Evolutionary conservation across 2,329 filamentous ascomycete genomes (phyloP).

Genomic region (Ascosphaera aggregata): DNA sequence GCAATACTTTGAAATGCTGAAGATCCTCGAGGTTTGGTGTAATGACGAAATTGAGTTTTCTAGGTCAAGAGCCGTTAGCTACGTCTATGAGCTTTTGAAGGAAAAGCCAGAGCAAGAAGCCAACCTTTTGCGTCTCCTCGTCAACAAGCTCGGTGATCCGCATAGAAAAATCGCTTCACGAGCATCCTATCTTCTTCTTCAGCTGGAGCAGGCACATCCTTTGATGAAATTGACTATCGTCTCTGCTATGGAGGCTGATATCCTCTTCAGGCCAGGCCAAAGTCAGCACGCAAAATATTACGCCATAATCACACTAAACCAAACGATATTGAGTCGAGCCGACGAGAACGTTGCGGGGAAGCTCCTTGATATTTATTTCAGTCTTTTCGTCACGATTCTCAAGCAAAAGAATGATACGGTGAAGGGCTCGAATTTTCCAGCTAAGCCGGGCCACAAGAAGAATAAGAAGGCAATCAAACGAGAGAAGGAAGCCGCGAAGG

Average conservation of each 20-base stretch:
- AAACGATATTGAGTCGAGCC: constrained; percentile 71
- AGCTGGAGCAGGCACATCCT: constrained; percentile 71
- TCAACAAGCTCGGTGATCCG: constrained; percentile 91
- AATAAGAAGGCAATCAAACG: constrained; percentile 8
- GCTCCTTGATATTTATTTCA: constrained; percentile 78
- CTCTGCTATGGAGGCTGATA: constrained; percentile 62
- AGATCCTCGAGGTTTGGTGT: constrained; percentile 79
- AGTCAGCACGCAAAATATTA: constrained; percentile 82
- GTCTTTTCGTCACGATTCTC: constrained; percentile 59
- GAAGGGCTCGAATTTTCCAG: constrained; percentile 13
- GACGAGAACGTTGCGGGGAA: constrained; percentile 62
- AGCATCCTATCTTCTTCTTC: constrained; percentile 79
- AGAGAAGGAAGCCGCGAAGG: constrained; percentile 9
- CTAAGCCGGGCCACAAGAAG: constrained; percentile 24
- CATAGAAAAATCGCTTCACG: constrained; percentile 90
- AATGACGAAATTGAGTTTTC: constrained; percentile 92
- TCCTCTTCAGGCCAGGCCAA: constrained; percentile 70
- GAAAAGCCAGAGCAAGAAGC: constrained; percentile 96
- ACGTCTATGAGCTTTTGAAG: constrained; percentile 74
- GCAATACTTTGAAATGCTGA: constrained; percentile 79
- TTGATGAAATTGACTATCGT: constrained; percentile 85
- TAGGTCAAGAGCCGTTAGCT: constrained; percentile 65
- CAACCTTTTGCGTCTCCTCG: constrained; percentile 69
- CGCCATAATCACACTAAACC: constrained; percentile 87
- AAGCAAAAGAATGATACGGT: constrained; percentile 32